Evolutionary conservation across 129 eudicot genomes (phyloP).

Genomic region (Helichrysum umbraculigerum): DNA sequence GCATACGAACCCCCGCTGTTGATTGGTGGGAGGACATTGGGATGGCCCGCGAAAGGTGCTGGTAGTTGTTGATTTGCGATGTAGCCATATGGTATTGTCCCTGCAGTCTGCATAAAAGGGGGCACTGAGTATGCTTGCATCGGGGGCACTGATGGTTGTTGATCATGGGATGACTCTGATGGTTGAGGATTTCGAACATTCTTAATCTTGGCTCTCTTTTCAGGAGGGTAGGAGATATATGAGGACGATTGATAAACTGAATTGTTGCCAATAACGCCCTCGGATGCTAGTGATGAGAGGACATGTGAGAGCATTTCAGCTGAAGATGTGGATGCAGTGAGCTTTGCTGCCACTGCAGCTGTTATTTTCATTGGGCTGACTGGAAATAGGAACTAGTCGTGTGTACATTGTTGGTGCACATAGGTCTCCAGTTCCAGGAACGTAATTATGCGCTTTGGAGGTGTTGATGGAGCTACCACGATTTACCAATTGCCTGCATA

Average conservation of each 20-base stretch:
- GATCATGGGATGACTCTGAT: slow-evolving; percentile 37
- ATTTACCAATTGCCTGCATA: slow-evolving; percentile 49
- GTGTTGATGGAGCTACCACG: slow-evolving; percentile 30
- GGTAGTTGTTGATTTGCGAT: slow-evolving; percentile 45
- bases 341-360: slow-evolving; percentile 93
- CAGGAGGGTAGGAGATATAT: slow-evolving; percentile 38
- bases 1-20: slow-evolving; percentile 45
- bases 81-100: slow-evolving; percentile 49
- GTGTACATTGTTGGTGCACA: slow-evolving; percentile 64
- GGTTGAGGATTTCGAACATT: slow-evolving; percentile 48
- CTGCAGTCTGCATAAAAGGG: slow-evolving; percentile 51
- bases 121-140: slow-evolving; percentile 60
- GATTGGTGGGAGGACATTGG: slow-evolving; percentile 27
- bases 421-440: slow-evolving; percentile 46
- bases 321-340: slow-evolving; percentile 86
- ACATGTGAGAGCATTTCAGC: slow-evolving; percentile 86
- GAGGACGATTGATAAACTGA: slow-evolving; percentile 41
- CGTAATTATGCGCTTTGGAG: slow-evolving; percentile 36
- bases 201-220: slow-evolving; percentile 61
- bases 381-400: slow-evolving; percentile 36
- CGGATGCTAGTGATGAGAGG: slow-evolving; percentile 87
- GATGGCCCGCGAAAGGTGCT: slow-evolving; percentile 14
- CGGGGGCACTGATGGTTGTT: slow-evolving; percentile 66
- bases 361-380: slow-evolving; percentile 58
- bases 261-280: slow-evolving; percentile 54